Percentiles rank a stretch among this genome's conserved stretches.
These are phyloP conservation scores for Penicillium alfredii DNA, from an alignment of 495 filamentous ascomycete species.

Conservation along the genomic window DNA sequence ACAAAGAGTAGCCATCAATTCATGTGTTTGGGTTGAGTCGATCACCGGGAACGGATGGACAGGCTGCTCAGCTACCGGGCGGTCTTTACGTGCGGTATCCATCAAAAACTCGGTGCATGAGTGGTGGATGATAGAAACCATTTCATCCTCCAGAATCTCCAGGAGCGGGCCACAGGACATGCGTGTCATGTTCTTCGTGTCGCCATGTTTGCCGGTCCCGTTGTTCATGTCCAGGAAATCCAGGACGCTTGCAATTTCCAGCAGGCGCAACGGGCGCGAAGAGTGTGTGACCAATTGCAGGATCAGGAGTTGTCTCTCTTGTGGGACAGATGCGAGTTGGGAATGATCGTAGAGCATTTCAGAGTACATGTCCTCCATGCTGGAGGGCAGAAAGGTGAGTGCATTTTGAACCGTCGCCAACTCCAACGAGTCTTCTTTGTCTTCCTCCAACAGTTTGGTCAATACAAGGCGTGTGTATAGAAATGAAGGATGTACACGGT, in stretches of 20 bases:
- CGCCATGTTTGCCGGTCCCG: slow-evolving; percentile 6
- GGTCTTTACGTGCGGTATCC: slow-evolving; percentile 5
- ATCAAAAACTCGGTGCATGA: slow-evolving; percentile 49
- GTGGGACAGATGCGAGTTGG: slow-evolving; percentile 23
- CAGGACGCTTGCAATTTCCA: slow-evolving; percentile 42
- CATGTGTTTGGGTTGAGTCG: too few species aligned
- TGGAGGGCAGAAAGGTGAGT: slow-evolving; percentile 27
- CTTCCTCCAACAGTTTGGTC: slow-evolving; percentile 43
- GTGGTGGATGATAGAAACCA: slow-evolving; percentile 46
- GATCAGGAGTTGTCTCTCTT: slow-evolving; percentile 38
- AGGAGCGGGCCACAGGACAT: slow-evolving; percentile 45
- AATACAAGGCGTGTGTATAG: too few species aligned
- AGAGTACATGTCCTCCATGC: slow-evolving; percentile 44
- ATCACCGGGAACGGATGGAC: too few species aligned
- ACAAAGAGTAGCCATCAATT: too few species aligned
- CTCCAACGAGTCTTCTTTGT: slow-evolving; percentile 3
- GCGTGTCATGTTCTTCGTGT: slow-evolving; percentile 24
- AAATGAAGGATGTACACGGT: too few species aligned
- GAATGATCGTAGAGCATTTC: slow-evolving; percentile 39
- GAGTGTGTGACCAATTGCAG: slow-evolving; percentile 46
- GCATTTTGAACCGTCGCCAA: slow-evolving; percentile 11
- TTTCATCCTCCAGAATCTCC: slow-evolving; percentile 45
- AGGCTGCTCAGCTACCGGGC: too few species aligned
- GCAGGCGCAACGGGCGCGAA: slow-evolving; percentile 42
- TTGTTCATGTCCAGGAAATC: slow-evolving; percentile 12